A percentile compares a stretch with the other conserved stretches of the same genome.
Conservation (phyloP, 495 filamentous ascomycete genomes). For the Hypoxylon trugodes region DNA sequence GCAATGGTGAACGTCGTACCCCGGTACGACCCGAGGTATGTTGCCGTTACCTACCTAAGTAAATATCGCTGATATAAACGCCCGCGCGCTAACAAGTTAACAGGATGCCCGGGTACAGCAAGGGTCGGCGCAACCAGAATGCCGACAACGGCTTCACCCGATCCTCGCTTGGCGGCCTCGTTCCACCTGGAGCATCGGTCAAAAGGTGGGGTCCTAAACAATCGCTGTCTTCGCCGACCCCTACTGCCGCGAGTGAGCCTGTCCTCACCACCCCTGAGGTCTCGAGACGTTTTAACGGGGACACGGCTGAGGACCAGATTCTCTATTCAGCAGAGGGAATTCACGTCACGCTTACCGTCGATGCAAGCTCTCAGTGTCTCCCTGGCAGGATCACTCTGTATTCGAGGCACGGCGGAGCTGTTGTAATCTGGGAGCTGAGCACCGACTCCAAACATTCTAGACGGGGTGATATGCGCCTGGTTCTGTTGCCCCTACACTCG, state of each 20-base stretch:
- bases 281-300: too few species aligned
- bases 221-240: background rate
- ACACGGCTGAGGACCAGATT: too few species aligned
- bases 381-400: slow-evolving; percentile 1
- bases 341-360: background rate
- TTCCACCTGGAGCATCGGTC: slow-evolving; percentile 28
- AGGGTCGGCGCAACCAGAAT: background rate
- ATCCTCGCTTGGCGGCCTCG: slow-evolving; percentile 22
- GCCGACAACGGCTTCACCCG: background rate
- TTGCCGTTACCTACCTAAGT: background rate
- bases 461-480: slow-evolving; percentile 22
- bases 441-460: background rate
- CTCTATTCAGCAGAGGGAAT: too few species aligned
- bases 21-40: slow-evolving; percentile 29
- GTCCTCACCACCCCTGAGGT: too few species aligned
- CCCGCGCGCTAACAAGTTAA: slow-evolving; percentile 14
- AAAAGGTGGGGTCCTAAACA: slow-evolving; percentile 28
- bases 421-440: slow-evolving; percentile 13
- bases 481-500: background rate
- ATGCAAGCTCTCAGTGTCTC: background rate
- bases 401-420: background rate
- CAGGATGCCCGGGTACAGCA: slow-evolving; percentile 11
- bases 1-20: too few species aligned
- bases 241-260: too few species aligned
- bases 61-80: background rate